These are phyloP conservation scores for Termitomyces titanicus DNA, from an alignment of 768 basidiomycete species.

Conservation along the genomic window DNA sequence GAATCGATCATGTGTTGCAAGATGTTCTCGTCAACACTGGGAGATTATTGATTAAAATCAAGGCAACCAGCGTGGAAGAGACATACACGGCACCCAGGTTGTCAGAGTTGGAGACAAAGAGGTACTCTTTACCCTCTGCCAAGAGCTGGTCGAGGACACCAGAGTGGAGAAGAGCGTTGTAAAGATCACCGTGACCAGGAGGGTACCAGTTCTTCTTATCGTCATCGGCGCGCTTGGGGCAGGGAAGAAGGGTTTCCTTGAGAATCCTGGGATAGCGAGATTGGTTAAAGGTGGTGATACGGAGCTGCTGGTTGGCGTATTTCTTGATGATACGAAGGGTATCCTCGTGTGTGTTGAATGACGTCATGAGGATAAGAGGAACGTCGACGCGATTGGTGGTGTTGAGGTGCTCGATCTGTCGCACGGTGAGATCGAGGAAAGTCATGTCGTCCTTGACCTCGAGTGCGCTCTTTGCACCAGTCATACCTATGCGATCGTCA, in stretches of 20 bases:
- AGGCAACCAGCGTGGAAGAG: background rate
- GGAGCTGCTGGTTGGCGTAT: slow-evolving; percentile 92
- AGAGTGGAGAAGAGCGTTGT: slow-evolving; percentile 87
- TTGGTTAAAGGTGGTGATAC: slow-evolving; percentile 91
- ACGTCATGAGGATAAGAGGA: slow-evolving; percentile 98
- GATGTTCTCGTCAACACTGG: slow-evolving; percentile 78
- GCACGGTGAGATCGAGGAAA: slow-evolving; percentile 91
- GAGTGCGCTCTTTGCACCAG: slow-evolving; percentile 87
- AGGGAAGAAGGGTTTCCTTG: slow-evolving; percentile 85
- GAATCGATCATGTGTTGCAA: slow-evolving; percentile 83
- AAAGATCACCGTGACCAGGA: slow-evolving; percentile 95
- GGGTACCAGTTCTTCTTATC: slow-evolving; percentile 97
- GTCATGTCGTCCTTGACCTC: slow-evolving; percentile 98
- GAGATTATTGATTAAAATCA: slow-evolving; percentile 3
- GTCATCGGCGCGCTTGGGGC: slow-evolving; percentile 70
- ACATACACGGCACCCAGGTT: slow-evolving; percentile 88
- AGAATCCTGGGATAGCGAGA: slow-evolving; percentile 91
- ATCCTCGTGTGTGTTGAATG: slow-evolving; percentile 97
- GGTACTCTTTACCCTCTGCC: slow-evolving; percentile 91
- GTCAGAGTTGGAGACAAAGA: slow-evolving; percentile 97
- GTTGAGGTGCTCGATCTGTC: slow-evolving; percentile 96
- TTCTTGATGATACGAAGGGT: slow-evolving; percentile 96
- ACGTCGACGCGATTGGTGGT: slow-evolving; percentile 81
- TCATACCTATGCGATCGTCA: slow-evolving; percentile 52
- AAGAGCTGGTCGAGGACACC: slow-evolving; percentile 89